Conservation (phyloP, 1,284 basidiomycete species). For the Entoloma clypeatum region DNA sequence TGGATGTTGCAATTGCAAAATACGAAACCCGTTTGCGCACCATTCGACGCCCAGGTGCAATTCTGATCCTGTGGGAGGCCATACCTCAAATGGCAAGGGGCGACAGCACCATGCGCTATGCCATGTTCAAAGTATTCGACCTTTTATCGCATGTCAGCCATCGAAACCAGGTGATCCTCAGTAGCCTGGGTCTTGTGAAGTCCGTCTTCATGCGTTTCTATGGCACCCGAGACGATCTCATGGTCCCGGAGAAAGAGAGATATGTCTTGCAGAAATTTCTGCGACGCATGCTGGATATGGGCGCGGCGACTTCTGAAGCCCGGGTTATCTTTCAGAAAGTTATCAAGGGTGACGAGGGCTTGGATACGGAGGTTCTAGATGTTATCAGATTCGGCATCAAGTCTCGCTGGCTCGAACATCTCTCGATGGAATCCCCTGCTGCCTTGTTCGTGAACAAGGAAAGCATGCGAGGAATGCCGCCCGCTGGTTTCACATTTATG, state of each 20-base stretch:
- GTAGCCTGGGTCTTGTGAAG: constrained; percentile 49
- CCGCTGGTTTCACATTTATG: constrained; percentile 67
- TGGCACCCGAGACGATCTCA: constrained; percentile 24
- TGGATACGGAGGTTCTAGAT: constrained; percentile 65
- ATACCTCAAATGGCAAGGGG: constrained; percentile 29
- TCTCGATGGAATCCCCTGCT: constrained; percentile 58
- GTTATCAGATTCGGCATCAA: constrained; percentile 64
- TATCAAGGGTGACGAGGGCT: constrained; percentile 40
- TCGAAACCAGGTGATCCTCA: constrained; percentile 63
- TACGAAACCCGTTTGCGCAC: constrained; percentile 36
- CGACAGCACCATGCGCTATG: constrained; percentile 40
- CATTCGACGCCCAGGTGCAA: constrained; percentile 53
- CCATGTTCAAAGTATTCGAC: constrained; percentile 59
- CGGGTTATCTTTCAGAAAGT: constrained; percentile 57
- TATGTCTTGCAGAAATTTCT: constrained; percentile 57
- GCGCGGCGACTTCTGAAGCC: constrained; percentile 58
- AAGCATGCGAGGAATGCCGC: constrained; percentile 46
- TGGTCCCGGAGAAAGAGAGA: constrained; percentile 43
- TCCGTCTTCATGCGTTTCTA: constrained; percentile 49
- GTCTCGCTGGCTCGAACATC: constrained; percentile 70
- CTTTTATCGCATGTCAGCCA: constrained; percentile 55
- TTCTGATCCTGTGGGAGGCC: constrained; percentile 52
- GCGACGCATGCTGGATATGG: constrained; percentile 64
- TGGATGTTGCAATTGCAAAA: constrained; percentile 37
- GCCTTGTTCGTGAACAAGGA: constrained; percentile 44